Evolutionary conservation across 2,329 filamentous ascomycete genomes (phyloP).

Genomic region (Phyllachora maydis): DNA sequence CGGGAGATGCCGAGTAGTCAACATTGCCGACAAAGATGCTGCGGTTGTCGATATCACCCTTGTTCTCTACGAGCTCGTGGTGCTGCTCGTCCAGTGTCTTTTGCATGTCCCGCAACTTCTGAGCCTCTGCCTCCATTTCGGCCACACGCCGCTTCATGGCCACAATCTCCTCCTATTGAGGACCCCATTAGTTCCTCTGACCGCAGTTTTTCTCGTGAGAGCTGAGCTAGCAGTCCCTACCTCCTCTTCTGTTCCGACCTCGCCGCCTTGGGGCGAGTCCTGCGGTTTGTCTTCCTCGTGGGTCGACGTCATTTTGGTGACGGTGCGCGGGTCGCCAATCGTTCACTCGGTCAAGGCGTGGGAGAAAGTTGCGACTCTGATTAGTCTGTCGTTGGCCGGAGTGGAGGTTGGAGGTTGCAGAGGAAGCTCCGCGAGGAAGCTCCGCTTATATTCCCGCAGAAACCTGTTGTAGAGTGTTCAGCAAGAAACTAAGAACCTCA

Average conservation of each 20-base stretch:
- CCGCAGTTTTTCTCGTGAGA: slow-evolving; percentile 1
- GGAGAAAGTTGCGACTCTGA: too few relatives aligned
- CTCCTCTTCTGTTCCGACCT: not conserved
- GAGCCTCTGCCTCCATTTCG: slow-evolving; percentile 80
- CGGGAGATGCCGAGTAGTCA: slow-evolving; percentile 88
- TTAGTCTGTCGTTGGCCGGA: too few relatives aligned
- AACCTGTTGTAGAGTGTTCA: too few relatives aligned
- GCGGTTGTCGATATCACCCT: slow-evolving; percentile 84
- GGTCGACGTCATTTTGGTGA: too few relatives aligned
- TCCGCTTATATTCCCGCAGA: too few relatives aligned
- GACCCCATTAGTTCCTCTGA: slow-evolving; percentile 3
- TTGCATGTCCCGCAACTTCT: slow-evolving; percentile 75
- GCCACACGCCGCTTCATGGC: slow-evolving; percentile 75
- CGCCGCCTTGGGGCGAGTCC: too few relatives aligned
- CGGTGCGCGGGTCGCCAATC: too few relatives aligned
- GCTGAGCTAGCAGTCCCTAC: slow-evolving; percentile 6
- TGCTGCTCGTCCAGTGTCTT: slow-evolving; percentile 67
- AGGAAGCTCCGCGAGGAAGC: too few relatives aligned
- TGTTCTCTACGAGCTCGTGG: slow-evolving; percentile 71
- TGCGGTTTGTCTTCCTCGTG: slow-evolving; percentile 2
- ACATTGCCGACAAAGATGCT: slow-evolving; percentile 98
- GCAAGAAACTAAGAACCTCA: too few relatives aligned
- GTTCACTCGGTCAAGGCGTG: too few relatives aligned
- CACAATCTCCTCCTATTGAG: slow-evolving; percentile 50
- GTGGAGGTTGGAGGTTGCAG: too few relatives aligned